These are phyloP conservation scores for Yamadazyma dushanensis DNA, from an alignment of 1,139 yeast genomes.

Conservation along the genomic window DNA sequence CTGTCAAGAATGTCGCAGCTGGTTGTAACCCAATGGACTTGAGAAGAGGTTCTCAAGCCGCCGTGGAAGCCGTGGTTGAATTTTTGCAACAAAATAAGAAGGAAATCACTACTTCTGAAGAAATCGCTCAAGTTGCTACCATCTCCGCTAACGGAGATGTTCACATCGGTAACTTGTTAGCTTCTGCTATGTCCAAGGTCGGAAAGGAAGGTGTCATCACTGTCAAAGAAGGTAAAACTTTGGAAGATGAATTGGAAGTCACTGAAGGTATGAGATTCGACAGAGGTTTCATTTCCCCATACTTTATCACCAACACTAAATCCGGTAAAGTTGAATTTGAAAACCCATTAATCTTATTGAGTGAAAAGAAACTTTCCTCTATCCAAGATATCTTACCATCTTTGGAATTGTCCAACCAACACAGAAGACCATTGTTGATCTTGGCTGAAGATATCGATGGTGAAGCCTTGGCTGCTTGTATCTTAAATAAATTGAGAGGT, in stretches of 20 bases:
- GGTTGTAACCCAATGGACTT: conserved; percentile 99
- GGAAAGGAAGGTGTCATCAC: conserved; percentile 99
- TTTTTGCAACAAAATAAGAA: conserved; percentile 88
- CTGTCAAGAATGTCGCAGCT: conserved; percentile 98
- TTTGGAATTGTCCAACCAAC: conserved; percentile 89
- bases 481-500: conserved; percentile 96
- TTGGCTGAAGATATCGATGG: conserved; percentile 98
- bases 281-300: conserved; percentile 97
- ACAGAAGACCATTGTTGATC: conserved; percentile 92
- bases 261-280: conserved; percentile 99
- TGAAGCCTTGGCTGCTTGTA: conserved; percentile 98
- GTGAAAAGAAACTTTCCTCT: conserved; percentile 93
- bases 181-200: conserved; percentile 98
- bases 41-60: conserved; percentile 98
- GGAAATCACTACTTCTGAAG: conserved; percentile 95
- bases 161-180: conserved; percentile 91
- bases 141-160: conserved; percentile 97
- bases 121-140: conserved; percentile 98
- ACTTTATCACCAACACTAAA: conserved; percentile 95
- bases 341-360: conserved; percentile 84
- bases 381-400: conserved; percentile 94
- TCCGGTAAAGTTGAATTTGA: conserved; percentile 97
- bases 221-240: conserved; percentile 93
- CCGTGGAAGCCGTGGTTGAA: conserved; percentile 93
- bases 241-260: conserved; percentile 95